Evolutionary conservation across 2,329 filamentous ascomycete genomes (phyloP).

Genomic region (Beauveria australis): DNA sequence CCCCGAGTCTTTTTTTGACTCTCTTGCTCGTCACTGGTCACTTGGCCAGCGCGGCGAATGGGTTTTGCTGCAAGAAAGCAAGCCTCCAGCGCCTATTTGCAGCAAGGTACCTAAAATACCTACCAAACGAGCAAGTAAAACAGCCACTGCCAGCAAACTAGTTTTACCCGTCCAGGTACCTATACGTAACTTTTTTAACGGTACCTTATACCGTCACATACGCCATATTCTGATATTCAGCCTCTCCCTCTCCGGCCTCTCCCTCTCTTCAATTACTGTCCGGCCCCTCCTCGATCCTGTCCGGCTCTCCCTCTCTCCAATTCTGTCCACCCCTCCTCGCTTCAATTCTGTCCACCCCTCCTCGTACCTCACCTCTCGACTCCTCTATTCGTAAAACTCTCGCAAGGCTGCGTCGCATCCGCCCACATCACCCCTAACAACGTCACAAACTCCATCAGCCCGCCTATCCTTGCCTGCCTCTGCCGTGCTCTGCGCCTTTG

Average conservation of each 20-base stretch:
- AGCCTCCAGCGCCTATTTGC: neutral
- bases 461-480: constrained; percentile 8
- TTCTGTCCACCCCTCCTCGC: too few relatives aligned
- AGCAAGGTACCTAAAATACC: neutral
- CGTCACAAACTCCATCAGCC: constrained; percentile 22
- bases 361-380: neutral
- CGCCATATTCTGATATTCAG: too few relatives aligned
- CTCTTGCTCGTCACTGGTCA: neutral
- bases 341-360: neutral
- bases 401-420: constrained; percentile 10
- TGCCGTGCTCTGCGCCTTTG: neutral
- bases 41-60: too few relatives aligned
- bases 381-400: too few relatives aligned
- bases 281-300: neutral
- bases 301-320: neutral
- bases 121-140: too few relatives aligned
- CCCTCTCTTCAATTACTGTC: neutral
- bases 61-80: neutral
- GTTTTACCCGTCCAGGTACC: too few relatives aligned
- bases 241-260: neutral
- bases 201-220: too few relatives aligned
- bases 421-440: constrained; percentile 26
- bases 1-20: neutral
- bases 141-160: too few relatives aligned
- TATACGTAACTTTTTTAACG: too few relatives aligned